These are phyloP conservation scores for Herpotrichia juniperi DNA, from an alignment of 2,329 filamentous ascomycete species.

Conservation along the genomic window DNA sequence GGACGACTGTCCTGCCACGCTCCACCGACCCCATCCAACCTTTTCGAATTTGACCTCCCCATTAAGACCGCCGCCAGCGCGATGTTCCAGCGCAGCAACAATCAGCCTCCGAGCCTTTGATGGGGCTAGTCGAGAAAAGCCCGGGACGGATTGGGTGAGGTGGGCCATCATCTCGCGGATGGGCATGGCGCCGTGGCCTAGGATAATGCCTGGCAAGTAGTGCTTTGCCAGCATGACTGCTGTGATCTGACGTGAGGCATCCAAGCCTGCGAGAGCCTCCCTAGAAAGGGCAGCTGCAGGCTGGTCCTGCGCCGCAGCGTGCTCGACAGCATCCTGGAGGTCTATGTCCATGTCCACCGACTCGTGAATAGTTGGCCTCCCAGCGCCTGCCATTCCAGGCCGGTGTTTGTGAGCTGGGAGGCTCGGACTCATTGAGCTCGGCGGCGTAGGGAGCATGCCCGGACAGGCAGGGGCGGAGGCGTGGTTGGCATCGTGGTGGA, in stretches of 20 bases:
- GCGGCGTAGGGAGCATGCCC: slow-evolving; percentile 79
- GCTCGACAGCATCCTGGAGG: slow-evolving; percentile 71
- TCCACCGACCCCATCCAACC: slow-evolving; percentile 97
- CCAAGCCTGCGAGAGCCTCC: slow-evolving; percentile 62
- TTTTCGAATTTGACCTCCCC: slow-evolving; percentile 88
- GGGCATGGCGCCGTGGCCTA: slow-evolving; percentile 86
- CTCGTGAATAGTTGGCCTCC: slow-evolving; percentile 52
- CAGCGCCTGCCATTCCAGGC: slow-evolving; percentile 55
- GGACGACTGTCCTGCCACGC: slow-evolving; percentile 60
- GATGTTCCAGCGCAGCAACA: slow-evolving; percentile 88
- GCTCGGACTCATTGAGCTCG: slow-evolving; percentile 91
- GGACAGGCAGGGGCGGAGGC: slow-evolving; percentile 24
- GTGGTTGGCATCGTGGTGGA: slow-evolving; percentile 35
- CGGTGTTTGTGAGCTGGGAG: slow-evolving; percentile 82
- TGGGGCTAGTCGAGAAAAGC: slow-evolving; percentile 86
- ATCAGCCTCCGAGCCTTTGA: slow-evolving; percentile 90
- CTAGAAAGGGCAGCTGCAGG: slow-evolving; percentile 51
- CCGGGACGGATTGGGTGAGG: slow-evolving; percentile 89
- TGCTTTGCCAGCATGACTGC: slow-evolving; percentile 84
- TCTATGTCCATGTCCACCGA: slow-evolving; percentile 85
- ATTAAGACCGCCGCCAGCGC: slow-evolving; percentile 64
- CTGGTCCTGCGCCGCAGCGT: slow-evolving; percentile 53
- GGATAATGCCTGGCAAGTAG: slow-evolving; percentile 87
- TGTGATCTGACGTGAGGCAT: slow-evolving; percentile 83
- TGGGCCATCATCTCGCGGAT: slow-evolving; percentile 97